Evolutionary conservation across 805 yeast genomes (phyloP), one percentile per base, ranked within the genome.

Genomic region (Myxozyma neotropica): DNA sequence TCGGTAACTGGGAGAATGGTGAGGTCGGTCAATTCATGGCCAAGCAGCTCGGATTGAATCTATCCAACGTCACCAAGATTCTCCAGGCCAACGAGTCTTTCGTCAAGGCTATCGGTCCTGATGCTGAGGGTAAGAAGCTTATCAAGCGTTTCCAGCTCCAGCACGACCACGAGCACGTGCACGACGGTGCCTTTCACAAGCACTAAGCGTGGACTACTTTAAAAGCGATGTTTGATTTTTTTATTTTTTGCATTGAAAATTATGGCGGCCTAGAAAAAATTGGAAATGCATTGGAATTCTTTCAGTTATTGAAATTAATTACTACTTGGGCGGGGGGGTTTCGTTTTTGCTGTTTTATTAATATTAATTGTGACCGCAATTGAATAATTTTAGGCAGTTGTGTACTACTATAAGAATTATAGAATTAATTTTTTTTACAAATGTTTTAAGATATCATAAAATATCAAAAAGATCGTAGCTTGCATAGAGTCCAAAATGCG

Each of bases 1-100:
- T 80, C 31, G 97, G 97, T 5, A 88, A 86, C 73, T 89, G 83
- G 69, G 97, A 92, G 75, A 92, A 93, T 74, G 89, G 78, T 42
- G 97, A 89, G 67, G 81, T 92, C 61, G 97, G 97, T 3, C 70
- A 77, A 26, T 89, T 86, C 71, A 80, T 91, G 85, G 87, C 80
- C 47, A 66, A 76, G 4, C 78, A 68, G 73, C 83, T 71, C 76
- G 80, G 68, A 31, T 51, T 76, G 33, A 66, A 66, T 33, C 58
- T 74, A 27, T 65, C 43, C n/a, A 44, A 52, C 6, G 71, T 73
- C 26, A 73, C 78, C 27, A 43, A 56, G 42, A 29, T 53, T 15
- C 66, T 73, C 38, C 66, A 65, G 48, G 57, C 65, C 6, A 59
- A 65, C 53, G 45, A 38, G 48, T 23, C 57, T 64, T 70, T 27